Base-by-base conservation (phyloP, 257 asterid species). In the Nicotiana attenuata region DNA sequence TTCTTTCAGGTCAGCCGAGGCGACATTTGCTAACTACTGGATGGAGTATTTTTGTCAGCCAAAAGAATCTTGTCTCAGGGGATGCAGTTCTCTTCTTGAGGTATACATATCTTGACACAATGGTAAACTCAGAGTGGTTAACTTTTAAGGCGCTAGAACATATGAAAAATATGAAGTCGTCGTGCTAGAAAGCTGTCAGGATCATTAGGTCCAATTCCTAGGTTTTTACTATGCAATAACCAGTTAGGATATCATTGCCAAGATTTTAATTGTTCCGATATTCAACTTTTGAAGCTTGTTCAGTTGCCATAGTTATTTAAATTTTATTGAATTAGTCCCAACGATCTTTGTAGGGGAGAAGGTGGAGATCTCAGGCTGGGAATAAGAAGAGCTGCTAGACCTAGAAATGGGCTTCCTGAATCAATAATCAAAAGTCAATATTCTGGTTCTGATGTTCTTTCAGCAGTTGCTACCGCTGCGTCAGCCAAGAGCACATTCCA, bases 1-100 rank as follows among this genome's bases (percentile, higher is more conserved):
- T 64, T 63, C 57, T 82, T 76, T 65, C 94, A 96, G 99, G 99
- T 81, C 99, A 94, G 91, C 99, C 99, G 9, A 92, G 99, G 89
- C 89, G 99, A 29, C 99, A 96, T 92, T 88, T 96, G 92, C 98
- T 94, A 77, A 94, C 98, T 55, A 96, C 99, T 8, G 98, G 99
- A 65, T 96, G 99, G 99, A 96, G 99, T 80, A 87, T 91, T 66
- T 96, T 96, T 63, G 97, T 93, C 60, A 92, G 97, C 90, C 98
- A 96, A 86, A 96, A 94, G 80, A 93, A 94, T 86, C 97, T 96
- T 26, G 91, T 90, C 4, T 88, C 98, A 0, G 98, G 98, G 28
- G 99, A 94, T 86, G 99, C 98, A 1, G 98, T 96, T 83, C 93
- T 96, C 81, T 96, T 96, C 88, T 84, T 96, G 81, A 94, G 99